Conservation (phyloP, 805 yeast genomes). For the Barnettozyma wickerhamii region DNA sequence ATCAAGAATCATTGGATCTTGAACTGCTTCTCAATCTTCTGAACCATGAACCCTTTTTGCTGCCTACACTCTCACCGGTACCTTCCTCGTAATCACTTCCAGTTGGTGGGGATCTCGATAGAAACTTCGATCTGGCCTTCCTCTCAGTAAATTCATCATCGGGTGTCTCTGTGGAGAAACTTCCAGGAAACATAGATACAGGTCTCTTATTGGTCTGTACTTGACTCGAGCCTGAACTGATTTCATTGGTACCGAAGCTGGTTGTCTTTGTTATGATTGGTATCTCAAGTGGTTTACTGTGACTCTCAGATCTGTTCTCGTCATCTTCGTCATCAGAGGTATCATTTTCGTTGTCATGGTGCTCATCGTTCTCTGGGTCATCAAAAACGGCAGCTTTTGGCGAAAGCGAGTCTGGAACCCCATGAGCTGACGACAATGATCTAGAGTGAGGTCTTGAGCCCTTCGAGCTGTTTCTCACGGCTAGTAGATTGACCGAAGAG, state of each 20-base stretch:
- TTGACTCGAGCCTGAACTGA: not conserved
- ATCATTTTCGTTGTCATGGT: constrained; percentile 3
- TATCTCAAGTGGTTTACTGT: not conserved
- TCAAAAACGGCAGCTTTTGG: not conserved
- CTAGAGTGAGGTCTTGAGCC: constrained; percentile 32
- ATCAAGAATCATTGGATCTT: constrained; percentile 15
- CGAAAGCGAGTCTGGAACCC: constrained; percentile 34
- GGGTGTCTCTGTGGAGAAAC: not conserved
- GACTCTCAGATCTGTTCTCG: not conserved
- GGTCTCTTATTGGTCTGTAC: constrained; percentile 11
- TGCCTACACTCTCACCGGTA: constrained; percentile 18
- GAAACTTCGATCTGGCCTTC: constrained; percentile 18
- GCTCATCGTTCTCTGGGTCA: constrained; percentile 1
- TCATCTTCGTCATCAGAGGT: constrained; percentile 4
- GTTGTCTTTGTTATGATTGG: constrained; percentile 7
- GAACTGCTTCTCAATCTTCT: constrained; percentile 38
- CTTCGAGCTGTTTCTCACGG: constrained; percentile 13
- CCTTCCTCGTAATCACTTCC: constrained; percentile 9
- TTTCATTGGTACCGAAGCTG: constrained; percentile 1
- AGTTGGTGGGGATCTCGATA: constrained; percentile 1
- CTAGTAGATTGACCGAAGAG: constrained; percentile 16
- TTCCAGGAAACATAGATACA: constrained; percentile 22
- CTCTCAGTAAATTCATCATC: constrained; percentile 25
- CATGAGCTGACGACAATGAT: constrained; percentile 43
- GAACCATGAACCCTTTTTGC: constrained; percentile 41